Base-by-base conservation (phyloP, 108 stramenopile species). In the Hondaea fermentalgiana region DNA sequence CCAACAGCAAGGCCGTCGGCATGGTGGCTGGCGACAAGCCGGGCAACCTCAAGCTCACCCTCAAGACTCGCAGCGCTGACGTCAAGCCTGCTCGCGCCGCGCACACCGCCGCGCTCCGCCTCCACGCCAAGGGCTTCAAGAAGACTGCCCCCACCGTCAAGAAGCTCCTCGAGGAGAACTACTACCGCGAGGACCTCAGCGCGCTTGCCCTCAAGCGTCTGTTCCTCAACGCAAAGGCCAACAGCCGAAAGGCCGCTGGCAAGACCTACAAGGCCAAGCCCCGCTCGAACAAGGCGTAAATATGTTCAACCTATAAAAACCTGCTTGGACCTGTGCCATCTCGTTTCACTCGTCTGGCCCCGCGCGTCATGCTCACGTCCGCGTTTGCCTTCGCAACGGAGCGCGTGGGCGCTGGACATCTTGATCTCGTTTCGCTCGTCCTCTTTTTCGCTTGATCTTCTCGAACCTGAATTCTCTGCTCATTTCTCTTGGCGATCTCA, bases 1-100 rank as follows among this genome's bases (percentile, higher is more conserved):
- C 76, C 76, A 83, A 83, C 76, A 28, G 17, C 76, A 83, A 3
- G 76, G 76, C 76, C 51, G 76, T 83, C 49, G 76, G 76, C 76
- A 53, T 83, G 76, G 76, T 45, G 76, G 23, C 10, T 12, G 64
- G 64, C 64, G 28, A 83, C 1, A 83, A 83, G 76, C 6, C 45
- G 49, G 76, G 76, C 45, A 53, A 47, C 51, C 6, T 47, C 28
- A 28, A n/a, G 49, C 76, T 83, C 76, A 23, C 49, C 49, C 76
- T 83, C 76, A 83, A 83, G 76, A 28, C 76, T 45, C 45, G 51
- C 49, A 12, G 0, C 51, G 76, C 76, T 16, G 45, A 47, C 19
- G 23, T 23, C 19, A 83, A 83, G 76, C 76, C 76, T 16, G 2
- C 45, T 17, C 44, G 49, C 43, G 76, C 49, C 45, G 19, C 12